phyloP scores from a whole-genome alignment of 345 rosid genomes.

The Gossypium thurberi region DNA sequence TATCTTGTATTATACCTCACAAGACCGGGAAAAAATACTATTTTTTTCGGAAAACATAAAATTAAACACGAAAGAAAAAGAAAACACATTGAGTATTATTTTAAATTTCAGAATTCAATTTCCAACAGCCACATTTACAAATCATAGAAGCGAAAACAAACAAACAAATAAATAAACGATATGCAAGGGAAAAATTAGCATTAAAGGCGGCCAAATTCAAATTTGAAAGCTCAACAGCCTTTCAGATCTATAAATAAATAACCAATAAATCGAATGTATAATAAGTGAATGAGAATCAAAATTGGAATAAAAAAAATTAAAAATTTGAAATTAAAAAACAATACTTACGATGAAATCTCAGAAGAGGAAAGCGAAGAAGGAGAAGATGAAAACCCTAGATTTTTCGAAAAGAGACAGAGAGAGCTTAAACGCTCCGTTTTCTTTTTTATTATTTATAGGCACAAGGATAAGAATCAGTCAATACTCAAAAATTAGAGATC shows the following conservation, averaged over 20 bases:
- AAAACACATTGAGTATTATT: neutral
- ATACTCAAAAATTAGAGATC: neutral
- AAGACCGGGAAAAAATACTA: neutral
- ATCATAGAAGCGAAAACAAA: neutral
- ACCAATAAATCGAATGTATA: neutral
- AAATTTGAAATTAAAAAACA: neutral
- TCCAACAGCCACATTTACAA: neutral
- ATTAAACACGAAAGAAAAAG: neutral
- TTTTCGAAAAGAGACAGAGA: neutral
- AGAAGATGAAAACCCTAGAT: neutral
- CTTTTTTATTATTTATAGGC: neutral
- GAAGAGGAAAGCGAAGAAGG: neutral
- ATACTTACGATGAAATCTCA: neutral
- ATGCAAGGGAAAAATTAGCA: neutral
- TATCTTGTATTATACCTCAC: neutral
- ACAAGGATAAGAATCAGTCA: slow-evolving; percentile 1
- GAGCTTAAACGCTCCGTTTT: neutral
- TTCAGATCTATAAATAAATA: neutral
- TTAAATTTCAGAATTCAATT: neutral
- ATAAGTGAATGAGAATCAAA: neutral
- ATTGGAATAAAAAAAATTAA: neutral
- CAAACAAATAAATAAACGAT: neutral
- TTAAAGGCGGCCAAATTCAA: neutral
- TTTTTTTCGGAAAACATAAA: neutral
- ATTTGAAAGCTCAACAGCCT: neutral